These are phyloP conservation scores for Sporothrix schenckii DNA, from an alignment of 2,329 filamentous ascomycete species.

Conservation along the genomic window DNA sequence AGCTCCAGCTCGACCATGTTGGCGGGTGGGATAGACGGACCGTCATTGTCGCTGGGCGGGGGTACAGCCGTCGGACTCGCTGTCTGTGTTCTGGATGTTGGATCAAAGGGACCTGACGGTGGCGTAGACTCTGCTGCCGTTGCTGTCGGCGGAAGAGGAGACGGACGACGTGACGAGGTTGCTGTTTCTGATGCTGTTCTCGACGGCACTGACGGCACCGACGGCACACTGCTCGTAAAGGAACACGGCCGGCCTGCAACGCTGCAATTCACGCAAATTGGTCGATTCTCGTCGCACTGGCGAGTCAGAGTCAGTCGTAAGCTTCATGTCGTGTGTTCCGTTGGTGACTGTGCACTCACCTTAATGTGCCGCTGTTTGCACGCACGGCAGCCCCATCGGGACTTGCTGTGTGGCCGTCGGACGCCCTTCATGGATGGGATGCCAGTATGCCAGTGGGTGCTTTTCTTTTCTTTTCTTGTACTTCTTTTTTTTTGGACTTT, in stretches of 20 bases:
- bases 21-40: not conserved
- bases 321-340: too few species aligned
- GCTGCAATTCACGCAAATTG: not conserved
- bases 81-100: too few species aligned
- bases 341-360: not conserved
- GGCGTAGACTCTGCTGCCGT: not conserved
- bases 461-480: not conserved
- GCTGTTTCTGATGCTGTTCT: not conserved
- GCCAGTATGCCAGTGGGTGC: not conserved
- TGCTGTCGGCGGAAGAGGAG: not conserved
- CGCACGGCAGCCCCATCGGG: slow-evolving; percentile 7
- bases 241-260: not conserved
- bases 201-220: not conserved
- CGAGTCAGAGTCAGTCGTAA: not conserved
- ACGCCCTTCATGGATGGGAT: not conserved
- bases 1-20: not conserved
- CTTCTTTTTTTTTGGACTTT: too few species aligned
- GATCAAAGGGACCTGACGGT: not conserved
- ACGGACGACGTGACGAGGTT: not conserved
- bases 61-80: too few species aligned
- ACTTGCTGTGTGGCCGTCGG: slow-evolving; percentile 11
- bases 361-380: slow-evolving; percentile 15
- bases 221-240: not conserved
- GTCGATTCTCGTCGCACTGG: not conserved
- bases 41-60: not conserved